These are phyloP conservation scores for Lactifluus rugatus DNA, from an alignment of 768 basidiomycete genomes.

Conservation along the genomic window DNA sequence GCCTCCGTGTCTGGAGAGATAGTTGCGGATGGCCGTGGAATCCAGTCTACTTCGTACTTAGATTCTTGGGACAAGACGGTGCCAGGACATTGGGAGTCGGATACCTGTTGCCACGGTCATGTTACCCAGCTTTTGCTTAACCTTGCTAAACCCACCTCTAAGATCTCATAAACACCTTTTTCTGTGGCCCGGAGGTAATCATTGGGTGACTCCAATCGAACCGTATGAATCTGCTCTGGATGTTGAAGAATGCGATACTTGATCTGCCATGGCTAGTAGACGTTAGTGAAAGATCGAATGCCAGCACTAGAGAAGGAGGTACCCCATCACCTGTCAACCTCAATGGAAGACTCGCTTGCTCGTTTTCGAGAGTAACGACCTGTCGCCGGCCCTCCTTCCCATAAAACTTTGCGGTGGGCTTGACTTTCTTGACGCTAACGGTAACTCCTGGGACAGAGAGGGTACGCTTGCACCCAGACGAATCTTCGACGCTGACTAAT, in stretches of 20 bases:
- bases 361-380: conserved; percentile 63
- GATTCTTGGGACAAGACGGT: conserved; percentile 47
- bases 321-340: conserved; percentile 89
- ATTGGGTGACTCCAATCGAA: conserved; percentile 50
- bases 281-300: neutral
- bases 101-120: conserved; percentile 40
- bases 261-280: conserved; percentile 73
- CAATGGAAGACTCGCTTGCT: conserved; percentile 63
- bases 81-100: conserved; percentile 82
- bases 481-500: conserved; percentile 76
- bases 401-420: conserved; percentile 88
- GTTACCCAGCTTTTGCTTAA: neutral
- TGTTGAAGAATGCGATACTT: conserved; percentile 52
- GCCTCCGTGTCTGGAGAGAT: conserved; percentile 52
- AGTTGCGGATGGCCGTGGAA: conserved; percentile 66
- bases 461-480: conserved; percentile 73
- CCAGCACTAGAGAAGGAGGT: conserved; percentile 23
- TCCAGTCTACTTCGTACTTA: conserved; percentile 66
- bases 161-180: conserved; percentile 67
- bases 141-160: conserved; percentile 35
- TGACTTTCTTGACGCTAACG: conserved; percentile 78
- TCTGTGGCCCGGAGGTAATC: conserved; percentile 62
- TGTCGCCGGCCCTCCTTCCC: conserved; percentile 47
- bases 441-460: conserved; percentile 68
- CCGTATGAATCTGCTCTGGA: conserved; percentile 32